Evolutionary conservation across 176 grass and related monocot genomes (phyloP).

Genomic region (Triticum timopheevii): DNA sequence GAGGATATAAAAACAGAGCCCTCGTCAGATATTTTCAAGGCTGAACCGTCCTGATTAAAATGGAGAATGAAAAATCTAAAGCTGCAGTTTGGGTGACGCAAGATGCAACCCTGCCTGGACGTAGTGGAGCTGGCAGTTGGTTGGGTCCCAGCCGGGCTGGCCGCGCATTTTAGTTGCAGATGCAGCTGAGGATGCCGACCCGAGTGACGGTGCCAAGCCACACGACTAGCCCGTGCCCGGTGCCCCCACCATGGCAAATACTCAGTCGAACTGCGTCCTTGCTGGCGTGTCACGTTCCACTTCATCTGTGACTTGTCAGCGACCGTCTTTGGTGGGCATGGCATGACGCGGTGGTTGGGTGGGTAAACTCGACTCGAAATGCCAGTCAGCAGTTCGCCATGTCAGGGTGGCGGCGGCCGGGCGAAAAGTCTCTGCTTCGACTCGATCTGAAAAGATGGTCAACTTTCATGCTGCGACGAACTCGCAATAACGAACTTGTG

Average conservation of each 20-base stretch:
- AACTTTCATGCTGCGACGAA: background rate
- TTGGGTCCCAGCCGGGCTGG: background rate
- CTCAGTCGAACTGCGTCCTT: background rate
- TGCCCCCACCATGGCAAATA: background rate
- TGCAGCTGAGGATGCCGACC: constrained; percentile 7
- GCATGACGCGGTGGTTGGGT: background rate
- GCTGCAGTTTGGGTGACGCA: background rate
- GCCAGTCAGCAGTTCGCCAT: background rate
- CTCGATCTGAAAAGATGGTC: background rate
- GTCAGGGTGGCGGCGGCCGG: background rate
- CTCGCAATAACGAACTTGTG: background rate
- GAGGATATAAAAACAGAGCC: too few relatives aligned
- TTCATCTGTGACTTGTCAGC: background rate
- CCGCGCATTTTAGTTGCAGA: background rate
- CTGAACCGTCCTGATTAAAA: background rate
- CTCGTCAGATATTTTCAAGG: constrained; percentile 18
- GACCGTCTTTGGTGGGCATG: background rate
- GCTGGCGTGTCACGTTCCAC: background rate
- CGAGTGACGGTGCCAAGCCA: constrained; percentile 24
- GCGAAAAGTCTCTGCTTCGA: background rate
- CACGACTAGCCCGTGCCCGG: background rate
- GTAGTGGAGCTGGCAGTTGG: constrained; percentile 34
- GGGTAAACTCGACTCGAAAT: background rate
- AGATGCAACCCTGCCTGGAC: background rate
- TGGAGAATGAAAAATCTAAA: too few relatives aligned